Conservation (phyloP, 148 eudicot species). For the Dysphania ambrosioides region DNA sequence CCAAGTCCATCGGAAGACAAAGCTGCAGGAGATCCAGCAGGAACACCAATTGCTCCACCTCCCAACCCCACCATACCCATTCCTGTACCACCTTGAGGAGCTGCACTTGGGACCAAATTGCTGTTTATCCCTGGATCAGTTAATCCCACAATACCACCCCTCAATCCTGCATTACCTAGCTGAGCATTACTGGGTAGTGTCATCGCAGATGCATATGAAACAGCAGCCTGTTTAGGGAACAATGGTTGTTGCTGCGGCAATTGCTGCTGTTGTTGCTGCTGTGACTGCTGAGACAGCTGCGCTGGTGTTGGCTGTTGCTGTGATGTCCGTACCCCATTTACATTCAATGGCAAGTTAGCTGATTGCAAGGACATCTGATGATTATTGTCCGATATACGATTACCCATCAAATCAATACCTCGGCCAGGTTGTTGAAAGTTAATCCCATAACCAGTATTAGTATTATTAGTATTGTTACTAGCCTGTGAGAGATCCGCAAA, state of each 20-base stretch:
- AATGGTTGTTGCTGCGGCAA: constrained; percentile 28
- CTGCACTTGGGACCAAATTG: constrained; percentile 42
- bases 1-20: constrained; percentile 78
- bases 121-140: constrained; percentile 41
- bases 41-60: constrained; percentile 50
- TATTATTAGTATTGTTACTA: constrained; percentile 27
- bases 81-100: constrained; percentile 49
- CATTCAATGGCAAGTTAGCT: constrained; percentile 57
- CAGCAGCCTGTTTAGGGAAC: constrained; percentile 61
- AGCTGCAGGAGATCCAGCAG: constrained; percentile 61
- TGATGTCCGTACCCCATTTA: constrained; percentile 53
- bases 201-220: constrained; percentile 50
- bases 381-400: constrained; percentile 36
- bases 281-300: constrained; percentile 38
- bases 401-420: constrained; percentile 41
- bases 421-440: constrained; percentile 49
- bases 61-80: constrained; percentile 58
- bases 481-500: constrained; percentile 45
- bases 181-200: constrained; percentile 42
- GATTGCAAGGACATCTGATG: constrained; percentile 48
- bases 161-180: constrained; percentile 44
- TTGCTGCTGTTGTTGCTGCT: constrained; percentile 37
- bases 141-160: constrained; percentile 55
- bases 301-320: constrained; percentile 36
- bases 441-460: constrained; percentile 40